Conservation (phyloP, 371 early-diverging fungal genomes). For the Mucor irregularis region DNA sequence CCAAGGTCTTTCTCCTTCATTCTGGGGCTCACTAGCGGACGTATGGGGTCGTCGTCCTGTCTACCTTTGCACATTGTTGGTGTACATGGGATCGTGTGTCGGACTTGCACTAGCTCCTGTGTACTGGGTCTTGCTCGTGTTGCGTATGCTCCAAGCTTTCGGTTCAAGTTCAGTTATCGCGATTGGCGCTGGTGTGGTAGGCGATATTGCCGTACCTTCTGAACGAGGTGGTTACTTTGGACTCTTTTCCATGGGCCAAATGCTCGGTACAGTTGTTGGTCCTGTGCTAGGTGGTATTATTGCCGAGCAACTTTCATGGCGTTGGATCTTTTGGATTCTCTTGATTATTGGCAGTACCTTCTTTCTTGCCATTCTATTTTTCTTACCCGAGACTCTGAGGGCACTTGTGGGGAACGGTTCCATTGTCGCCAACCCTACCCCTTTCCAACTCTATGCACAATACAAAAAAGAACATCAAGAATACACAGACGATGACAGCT, state of each 20-base stretch:
- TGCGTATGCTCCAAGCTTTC: constrained; percentile 62
- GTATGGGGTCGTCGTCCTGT: constrained; percentile 60
- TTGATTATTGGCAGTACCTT: constrained; percentile 18
- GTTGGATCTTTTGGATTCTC: constrained; percentile 41
- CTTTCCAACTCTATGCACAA: constrained; percentile 12
- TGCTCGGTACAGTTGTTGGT: constrained; percentile 30
- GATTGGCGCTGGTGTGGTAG: constrained; percentile 29
- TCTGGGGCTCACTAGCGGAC: constrained; percentile 72
- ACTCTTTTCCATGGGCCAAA: constrained; percentile 46
- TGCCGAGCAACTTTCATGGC: constrained; percentile 11
- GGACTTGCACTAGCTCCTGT: constrained; percentile 55
- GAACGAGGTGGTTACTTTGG: constrained; percentile 65
- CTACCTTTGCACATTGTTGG: constrained; percentile 54
- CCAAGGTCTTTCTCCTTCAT: constrained; percentile 36
- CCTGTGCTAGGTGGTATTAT: constrained; percentile 29
- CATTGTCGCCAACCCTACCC: constrained; percentile 45
- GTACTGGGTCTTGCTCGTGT: constrained; percentile 48
- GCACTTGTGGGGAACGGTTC: constrained; percentile 50
- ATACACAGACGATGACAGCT: background rate
- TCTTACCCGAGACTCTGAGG: constrained; percentile 46
- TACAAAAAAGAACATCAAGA: background rate
- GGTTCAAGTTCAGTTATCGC: constrained; percentile 66
- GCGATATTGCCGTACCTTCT: constrained; percentile 14
- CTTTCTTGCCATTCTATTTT: constrained; percentile 17
- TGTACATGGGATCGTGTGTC: constrained; percentile 59